phyloP scores from a whole-genome alignment of 345 rosid species.

The Microcos paniculata region DNA sequence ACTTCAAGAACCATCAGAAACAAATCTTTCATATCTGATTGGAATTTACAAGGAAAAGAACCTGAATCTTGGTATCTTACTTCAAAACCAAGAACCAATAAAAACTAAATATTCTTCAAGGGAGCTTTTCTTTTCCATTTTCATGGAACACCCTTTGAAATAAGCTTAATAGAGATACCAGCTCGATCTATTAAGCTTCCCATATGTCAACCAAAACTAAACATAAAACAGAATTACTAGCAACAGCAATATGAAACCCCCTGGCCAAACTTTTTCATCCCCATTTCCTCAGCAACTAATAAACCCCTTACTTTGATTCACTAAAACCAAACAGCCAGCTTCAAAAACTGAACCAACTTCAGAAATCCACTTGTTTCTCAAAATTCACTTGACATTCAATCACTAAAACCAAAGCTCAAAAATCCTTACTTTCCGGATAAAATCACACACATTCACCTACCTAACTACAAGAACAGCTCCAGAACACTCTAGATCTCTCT shows the following conservation, averaged over 20 bases:
- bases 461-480: not conserved
- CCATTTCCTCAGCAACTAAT: not conserved
- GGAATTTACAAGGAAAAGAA: not conserved
- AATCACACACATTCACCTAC: not conserved
- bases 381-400: conserved; percentile 4
- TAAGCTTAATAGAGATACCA: not conserved
- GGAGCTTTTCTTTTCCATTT: too few species aligned
- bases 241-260: not conserved
- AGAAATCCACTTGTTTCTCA: not conserved
- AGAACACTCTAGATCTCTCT: conserved; percentile 1
- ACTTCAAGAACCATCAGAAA: not conserved
- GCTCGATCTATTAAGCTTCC: not conserved
- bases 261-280: not conserved
- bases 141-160: not conserved
- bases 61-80: not conserved
- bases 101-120: too few species aligned
- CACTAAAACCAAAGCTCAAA: conserved; percentile 2
- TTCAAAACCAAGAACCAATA: not conserved
- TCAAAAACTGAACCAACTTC: conserved; percentile 1
- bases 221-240: not conserved
- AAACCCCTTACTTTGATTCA: not conserved
- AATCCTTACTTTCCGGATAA: not conserved
- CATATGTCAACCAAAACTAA: not conserved
- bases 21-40: not conserved
- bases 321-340: conserved; percentile 3